phyloP scores from a whole-genome alignment of 129 eudicot genomes.

The Arctium lappa region DNA sequence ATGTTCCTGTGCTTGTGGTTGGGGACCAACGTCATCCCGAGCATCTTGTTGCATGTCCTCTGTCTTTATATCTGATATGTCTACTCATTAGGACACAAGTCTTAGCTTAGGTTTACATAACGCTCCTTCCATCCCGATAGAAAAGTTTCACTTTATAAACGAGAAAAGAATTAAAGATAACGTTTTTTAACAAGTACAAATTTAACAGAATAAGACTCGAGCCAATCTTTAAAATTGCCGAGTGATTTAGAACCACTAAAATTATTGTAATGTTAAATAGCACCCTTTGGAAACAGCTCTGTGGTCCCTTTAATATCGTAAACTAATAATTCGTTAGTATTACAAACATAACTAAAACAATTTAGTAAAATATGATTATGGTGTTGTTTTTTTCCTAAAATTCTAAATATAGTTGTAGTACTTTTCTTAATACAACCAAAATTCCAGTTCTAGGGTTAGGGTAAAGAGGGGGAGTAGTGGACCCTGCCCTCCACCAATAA shows the following conservation, averaged over 20 bases:
- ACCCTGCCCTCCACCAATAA: too few species aligned
- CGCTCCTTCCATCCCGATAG: neutral
- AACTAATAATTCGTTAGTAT: neutral
- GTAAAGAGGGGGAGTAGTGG: too few species aligned
- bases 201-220: neutral
- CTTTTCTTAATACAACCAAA: neutral
- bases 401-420: neutral
- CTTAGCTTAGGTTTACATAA: constrained; percentile 5
- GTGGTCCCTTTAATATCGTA: neutral
- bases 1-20: constrained; percentile 26
- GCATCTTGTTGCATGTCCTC: constrained; percentile 26
- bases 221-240: constrained; percentile 1
- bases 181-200: neutral
- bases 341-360: neutral
- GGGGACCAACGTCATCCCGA: constrained; percentile 39
- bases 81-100: constrained; percentile 13
- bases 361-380: neutral
- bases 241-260: neutral
- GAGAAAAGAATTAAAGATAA: neutral
- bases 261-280: neutral
- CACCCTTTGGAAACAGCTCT: neutral
- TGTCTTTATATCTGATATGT: constrained; percentile 25
- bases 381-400: neutral
- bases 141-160: neutral
- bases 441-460: neutral